phyloP scores from a whole-genome alignment of 352 stramenopile species.

The Globisporangium sylvaticum region DNA sequence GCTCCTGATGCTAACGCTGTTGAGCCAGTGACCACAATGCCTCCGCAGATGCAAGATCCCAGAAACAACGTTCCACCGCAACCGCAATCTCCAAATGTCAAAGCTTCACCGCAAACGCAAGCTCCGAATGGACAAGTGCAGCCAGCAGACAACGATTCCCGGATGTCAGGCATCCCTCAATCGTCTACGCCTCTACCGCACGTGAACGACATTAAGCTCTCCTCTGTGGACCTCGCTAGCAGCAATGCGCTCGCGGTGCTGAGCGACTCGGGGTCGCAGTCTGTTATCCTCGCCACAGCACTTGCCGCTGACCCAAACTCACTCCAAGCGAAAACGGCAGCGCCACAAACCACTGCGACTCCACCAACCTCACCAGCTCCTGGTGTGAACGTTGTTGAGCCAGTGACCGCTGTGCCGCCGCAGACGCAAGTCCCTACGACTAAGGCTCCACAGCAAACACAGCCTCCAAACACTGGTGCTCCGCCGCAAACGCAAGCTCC shows the following conservation, averaged over 20 bases:
- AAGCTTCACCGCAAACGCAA: not conserved
- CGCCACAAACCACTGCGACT: not conserved
- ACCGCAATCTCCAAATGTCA: not conserved
- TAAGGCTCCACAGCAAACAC: not conserved
- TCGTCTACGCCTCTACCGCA: not conserved
- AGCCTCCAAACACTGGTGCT: not conserved
- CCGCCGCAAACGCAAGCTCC: not conserved
- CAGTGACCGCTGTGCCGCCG: not conserved
- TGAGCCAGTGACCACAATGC: not conserved
- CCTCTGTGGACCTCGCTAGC: not conserved
- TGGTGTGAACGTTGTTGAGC: not conserved
- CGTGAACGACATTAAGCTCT: conserved; percentile 5
- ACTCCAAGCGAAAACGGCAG: not conserved
- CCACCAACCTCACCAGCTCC: not conserved
- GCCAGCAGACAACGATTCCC: not conserved
- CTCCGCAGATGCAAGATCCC: not conserved
- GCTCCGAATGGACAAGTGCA: not conserved
- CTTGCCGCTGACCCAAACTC: not conserved
- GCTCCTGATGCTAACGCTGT: not conserved
- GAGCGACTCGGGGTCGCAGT: not conserved
- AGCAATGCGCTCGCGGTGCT: not conserved
- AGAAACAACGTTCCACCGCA: not conserved
- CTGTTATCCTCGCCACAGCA: conserved; percentile 12
- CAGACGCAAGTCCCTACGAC: not conserved
- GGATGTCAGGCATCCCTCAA: not conserved